phyloP scores from a whole-genome alignment of 768 basidiomycete genomes.

The Rhodotorula kratochvilovae region DNA sequence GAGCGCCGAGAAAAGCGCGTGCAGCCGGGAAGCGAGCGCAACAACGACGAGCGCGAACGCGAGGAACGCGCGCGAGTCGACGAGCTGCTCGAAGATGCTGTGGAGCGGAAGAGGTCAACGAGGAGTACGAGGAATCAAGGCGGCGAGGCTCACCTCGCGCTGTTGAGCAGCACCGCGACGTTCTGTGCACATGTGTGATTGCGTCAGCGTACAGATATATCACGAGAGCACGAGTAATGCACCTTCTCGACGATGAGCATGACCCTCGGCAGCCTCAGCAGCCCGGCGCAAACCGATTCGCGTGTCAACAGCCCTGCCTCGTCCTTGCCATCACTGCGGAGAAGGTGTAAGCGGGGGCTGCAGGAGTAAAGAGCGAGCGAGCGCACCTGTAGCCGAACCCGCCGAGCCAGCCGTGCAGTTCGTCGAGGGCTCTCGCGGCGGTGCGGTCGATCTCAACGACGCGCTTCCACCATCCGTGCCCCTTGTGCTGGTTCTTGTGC shows the following conservation, averaged over 20 bases:
- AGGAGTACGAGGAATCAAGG: neutral
- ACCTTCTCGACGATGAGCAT: conserved; percentile 31
- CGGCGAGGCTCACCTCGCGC: conserved; percentile 11
- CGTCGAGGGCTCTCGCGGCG: neutral
- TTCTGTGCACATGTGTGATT: neutral
- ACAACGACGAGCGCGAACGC: conserved; percentile 33
- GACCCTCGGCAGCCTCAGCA: conserved; percentile 17
- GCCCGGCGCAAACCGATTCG: neutral
- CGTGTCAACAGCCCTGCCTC: neutral
- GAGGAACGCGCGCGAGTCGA: conserved; percentile 33
- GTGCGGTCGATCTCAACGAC: conserved; percentile 25
- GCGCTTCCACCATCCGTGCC: conserved; percentile 28
- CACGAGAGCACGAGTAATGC: too few species aligned
- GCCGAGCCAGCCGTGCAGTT: conserved; percentile 9
- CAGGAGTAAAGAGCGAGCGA: neutral
- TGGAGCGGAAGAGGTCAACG: neutral
- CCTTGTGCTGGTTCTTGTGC: conserved; percentile 40
- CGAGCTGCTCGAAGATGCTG: conserved; percentile 37
- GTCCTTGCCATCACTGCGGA: conserved; percentile 19
- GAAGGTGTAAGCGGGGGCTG: accelerated
- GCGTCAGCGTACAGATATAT: neutral
- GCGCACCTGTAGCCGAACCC: conserved; percentile 23
- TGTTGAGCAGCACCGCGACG: conserved; percentile 13
- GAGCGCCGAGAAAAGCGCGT: conserved; percentile 21
- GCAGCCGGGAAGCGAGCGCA: conserved; percentile 21